phyloP scores from a whole-genome alignment of 2,329 filamentous ascomycete genomes.

The Hypoxylon sp. region DNA sequence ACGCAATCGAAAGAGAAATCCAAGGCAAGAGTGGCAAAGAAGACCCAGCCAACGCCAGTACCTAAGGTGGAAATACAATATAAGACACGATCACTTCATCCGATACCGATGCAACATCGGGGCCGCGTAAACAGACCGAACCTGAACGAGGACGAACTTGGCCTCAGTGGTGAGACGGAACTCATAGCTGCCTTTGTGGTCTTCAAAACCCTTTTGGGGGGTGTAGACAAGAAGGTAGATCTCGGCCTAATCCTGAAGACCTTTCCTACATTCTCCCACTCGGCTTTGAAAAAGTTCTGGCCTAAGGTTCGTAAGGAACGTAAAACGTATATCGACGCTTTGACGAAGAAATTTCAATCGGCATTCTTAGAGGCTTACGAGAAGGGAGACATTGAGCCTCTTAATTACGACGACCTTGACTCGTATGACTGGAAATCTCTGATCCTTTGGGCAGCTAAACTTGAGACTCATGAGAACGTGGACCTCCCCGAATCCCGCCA shows the following conservation, averaged over 20 bases:
- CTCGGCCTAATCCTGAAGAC: conserved; percentile 71
- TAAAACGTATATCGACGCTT: conserved; percentile 66
- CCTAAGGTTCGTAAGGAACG: conserved; percentile 65
- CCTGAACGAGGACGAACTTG: conserved; percentile 53
- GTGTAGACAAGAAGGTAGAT: conserved; percentile 71
- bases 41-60: conserved; percentile 21
- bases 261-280: conserved; percentile 69
- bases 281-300: conserved; percentile 71
- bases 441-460: conserved; percentile 76
- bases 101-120: conserved; percentile 52
- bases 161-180: conserved; percentile 61
- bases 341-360: conserved; percentile 75
- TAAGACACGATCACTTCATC: conserved; percentile 51
- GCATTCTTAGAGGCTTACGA: conserved; percentile 77
- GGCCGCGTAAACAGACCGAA: conserved; percentile 55
- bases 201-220: conserved; percentile 71
- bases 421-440: conserved; percentile 78
- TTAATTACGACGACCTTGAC: conserved; percentile 75
- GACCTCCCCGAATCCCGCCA: conserved; percentile 65
- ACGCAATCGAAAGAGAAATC: conserved; percentile 5
- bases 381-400: conserved; percentile 69
- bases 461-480: conserved; percentile 62
- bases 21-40: conserved; percentile 18
- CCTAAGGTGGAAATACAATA: conserved; percentile 49
- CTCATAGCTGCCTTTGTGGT: conserved; percentile 72